Evolutionary conservation across 1,139 yeast genomes (phyloP).

Genomic region (Kodamaea fungicola): DNA sequence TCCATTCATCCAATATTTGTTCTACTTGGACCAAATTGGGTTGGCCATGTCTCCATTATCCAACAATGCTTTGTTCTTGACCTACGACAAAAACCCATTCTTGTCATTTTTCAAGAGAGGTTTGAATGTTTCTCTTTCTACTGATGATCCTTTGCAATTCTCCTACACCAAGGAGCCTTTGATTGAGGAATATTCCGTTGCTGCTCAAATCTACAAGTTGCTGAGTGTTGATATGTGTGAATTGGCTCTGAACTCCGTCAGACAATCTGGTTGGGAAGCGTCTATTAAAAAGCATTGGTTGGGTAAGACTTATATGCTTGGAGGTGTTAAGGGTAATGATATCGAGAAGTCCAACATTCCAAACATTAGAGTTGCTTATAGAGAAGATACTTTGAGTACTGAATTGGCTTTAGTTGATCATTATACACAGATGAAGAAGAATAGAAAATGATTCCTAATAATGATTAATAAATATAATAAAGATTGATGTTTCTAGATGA

Average conservation of each 20-base stretch:
- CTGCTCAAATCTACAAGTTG: constrained; percentile 92
- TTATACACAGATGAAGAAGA: constrained; percentile 35
- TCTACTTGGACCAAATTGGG: constrained; percentile 91
- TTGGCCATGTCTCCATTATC: constrained; percentile 99
- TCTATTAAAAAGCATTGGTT: constrained; percentile 87
- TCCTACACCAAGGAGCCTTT: constrained; percentile 97
- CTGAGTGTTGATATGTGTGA: constrained; percentile 98
- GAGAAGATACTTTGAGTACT: constrained; percentile 75
- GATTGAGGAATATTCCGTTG: constrained; percentile 95
- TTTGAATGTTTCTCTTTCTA: constrained; percentile 82
- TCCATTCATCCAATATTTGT: constrained; percentile 91
- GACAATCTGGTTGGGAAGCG: constrained; percentile 90
- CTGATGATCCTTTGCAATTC: constrained; percentile 76
- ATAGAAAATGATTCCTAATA: too few species aligned
- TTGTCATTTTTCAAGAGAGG: constrained; percentile 88
- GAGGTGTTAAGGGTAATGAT: constrained; percentile 77
- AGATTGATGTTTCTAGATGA: too few species aligned
- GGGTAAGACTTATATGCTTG: constrained; percentile 61
- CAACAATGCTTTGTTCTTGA: constrained; percentile 90
- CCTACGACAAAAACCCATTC: constrained; percentile 94
- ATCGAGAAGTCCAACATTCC: constrained; percentile 96
- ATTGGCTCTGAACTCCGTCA: constrained; percentile 78
- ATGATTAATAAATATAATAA: too few species aligned
- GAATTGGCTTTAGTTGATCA: constrained; percentile 71
- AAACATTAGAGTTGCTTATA: constrained; percentile 73